Evolutionary conservation across 2,329 filamentous ascomycete species (phyloP).

Genomic region (Chrysoporthe deuterocubensis): DNA sequence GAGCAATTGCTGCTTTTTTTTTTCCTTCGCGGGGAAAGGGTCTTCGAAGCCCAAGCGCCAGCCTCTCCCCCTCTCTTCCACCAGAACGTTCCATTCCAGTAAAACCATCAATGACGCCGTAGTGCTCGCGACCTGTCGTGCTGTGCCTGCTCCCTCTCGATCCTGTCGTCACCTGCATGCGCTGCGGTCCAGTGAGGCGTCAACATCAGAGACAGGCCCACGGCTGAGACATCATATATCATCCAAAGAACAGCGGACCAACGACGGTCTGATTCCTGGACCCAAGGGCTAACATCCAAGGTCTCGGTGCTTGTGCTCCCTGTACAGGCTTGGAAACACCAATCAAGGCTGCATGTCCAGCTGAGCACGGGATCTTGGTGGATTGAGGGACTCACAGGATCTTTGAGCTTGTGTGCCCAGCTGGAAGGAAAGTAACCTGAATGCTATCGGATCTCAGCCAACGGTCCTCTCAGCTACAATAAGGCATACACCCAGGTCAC

Average conservation of each 20-base stretch:
- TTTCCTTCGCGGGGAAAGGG: background rate
- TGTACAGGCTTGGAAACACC: background rate
- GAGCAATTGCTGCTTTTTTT: background rate
- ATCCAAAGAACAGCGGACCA: background rate
- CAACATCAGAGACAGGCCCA: conserved; percentile 1
- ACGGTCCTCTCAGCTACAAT: too few relatives aligned
- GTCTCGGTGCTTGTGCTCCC: conserved; percentile 2
- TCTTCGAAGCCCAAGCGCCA: background rate
- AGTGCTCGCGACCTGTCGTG: background rate
- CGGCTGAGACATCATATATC: conserved; percentile 14
- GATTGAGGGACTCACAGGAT: background rate
- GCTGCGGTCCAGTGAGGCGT: background rate
- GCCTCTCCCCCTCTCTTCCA: background rate
- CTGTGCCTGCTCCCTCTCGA: background rate
- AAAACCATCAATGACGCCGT: background rate
- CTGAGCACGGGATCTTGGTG: background rate
- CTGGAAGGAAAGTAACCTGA: background rate
- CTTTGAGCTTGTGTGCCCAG: background rate
- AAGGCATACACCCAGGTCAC: background rate
- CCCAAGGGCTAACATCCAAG: background rate
- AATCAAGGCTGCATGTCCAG: background rate
- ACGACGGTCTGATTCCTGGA: background rate
- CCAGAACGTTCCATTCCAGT: background rate
- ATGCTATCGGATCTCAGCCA: background rate
- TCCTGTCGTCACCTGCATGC: conserved; percentile 1